Conservation (phyloP, 805 yeast species). For the Barnettozyma vustinii region DNA sequence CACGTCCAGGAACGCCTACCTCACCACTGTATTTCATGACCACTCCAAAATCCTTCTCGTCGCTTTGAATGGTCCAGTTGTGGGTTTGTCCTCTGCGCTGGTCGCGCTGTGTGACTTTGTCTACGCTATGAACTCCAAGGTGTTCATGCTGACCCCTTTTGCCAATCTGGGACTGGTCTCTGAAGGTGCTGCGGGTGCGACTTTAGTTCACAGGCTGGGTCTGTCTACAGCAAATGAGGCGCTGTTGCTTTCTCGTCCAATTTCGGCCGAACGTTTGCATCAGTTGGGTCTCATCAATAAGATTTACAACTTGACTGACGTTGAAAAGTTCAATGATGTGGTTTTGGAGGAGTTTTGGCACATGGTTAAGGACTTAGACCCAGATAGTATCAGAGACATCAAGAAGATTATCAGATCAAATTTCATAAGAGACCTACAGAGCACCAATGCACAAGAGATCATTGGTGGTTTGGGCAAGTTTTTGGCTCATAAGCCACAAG, state of each 20-base stretch:
- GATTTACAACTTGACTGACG: conserved; percentile 38
- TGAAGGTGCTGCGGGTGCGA: conserved; percentile 72
- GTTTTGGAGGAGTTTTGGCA: conserved; percentile 36
- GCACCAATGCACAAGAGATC: conserved; percentile 60
- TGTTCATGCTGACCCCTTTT: conserved; percentile 67
- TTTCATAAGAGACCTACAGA: conserved; percentile 30
- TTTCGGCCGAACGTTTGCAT: conserved; percentile 51
- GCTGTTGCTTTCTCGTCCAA: conserved; percentile 60
- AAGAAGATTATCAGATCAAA: conserved; percentile 34
- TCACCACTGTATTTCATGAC: conserved; percentile 61
- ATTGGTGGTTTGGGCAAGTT: conserved; percentile 65
- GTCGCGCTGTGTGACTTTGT: conserved; percentile 74
- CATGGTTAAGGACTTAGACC: conserved; percentile 31
- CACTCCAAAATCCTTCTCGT: conserved; percentile 68
- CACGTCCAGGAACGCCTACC: conserved; percentile 63
- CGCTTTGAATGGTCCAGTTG: conserved; percentile 82
- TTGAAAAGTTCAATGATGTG: conserved; percentile 42
- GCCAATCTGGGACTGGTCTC: conserved; percentile 76
- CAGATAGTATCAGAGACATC: conserved; percentile 39
- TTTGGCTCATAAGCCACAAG: conserved; percentile 69
- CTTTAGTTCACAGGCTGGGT: conserved; percentile 68
- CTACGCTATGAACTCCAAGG: conserved; percentile 55
- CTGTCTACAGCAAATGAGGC: conserved; percentile 70
- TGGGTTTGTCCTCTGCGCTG: conserved; percentile 72
- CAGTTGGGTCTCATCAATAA: conserved; percentile 59